Evolutionary conservation across 2,329 filamentous ascomycete species (phyloP).

Genomic region (Ilyonectria mors-panacis): DNA sequence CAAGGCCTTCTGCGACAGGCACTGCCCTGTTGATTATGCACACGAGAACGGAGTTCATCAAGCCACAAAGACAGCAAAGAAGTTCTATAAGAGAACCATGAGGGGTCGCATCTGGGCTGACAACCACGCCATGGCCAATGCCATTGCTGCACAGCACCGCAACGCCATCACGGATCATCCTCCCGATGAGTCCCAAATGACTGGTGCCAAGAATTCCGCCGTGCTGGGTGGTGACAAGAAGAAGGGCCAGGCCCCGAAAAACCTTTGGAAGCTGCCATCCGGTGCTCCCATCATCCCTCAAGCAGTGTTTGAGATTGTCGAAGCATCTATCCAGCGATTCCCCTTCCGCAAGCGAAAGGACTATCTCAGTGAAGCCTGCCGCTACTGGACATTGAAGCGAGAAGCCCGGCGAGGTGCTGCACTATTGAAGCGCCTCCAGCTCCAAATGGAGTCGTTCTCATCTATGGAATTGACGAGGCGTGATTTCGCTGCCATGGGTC

Average conservation of each 20-base stretch:
- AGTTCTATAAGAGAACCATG: conserved; percentile 92
- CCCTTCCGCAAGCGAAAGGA: conserved; percentile 87
- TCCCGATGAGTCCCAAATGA: conserved; percentile 85
- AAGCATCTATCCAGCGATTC: conserved; percentile 86
- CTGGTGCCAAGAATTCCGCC: conserved; percentile 84
- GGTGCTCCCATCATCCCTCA: conserved; percentile 95
- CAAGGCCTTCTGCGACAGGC: conserved; percentile 96
- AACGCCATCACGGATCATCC: conserved; percentile 77
- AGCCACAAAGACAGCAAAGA: conserved; percentile 86
- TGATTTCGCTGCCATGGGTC: conserved; percentile 96
- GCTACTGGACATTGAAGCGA: conserved; percentile 97
- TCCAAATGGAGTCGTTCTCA: conserved; percentile 96
- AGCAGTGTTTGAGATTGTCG: conserved; percentile 87
- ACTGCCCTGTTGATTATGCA: conserved; percentile 91
- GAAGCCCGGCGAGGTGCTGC: conserved; percentile 93
- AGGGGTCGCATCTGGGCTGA: conserved; percentile 92
- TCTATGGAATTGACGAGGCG: conserved; percentile 97
- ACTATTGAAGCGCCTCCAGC: conserved; percentile 90
- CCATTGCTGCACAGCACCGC: conserved; percentile 81
- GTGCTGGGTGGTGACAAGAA: conserved; percentile 83
- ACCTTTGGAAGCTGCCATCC: conserved; percentile 90
- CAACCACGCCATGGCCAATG: conserved; percentile 85
- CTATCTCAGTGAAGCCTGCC: conserved; percentile 92
- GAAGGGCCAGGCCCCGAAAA: conserved; percentile 63
- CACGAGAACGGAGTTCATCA: conserved; percentile 86